phyloP scores from a whole-genome alignment of 176 grass and related monocot genomes.

The Bolboschoenus planiculmis region DNA sequence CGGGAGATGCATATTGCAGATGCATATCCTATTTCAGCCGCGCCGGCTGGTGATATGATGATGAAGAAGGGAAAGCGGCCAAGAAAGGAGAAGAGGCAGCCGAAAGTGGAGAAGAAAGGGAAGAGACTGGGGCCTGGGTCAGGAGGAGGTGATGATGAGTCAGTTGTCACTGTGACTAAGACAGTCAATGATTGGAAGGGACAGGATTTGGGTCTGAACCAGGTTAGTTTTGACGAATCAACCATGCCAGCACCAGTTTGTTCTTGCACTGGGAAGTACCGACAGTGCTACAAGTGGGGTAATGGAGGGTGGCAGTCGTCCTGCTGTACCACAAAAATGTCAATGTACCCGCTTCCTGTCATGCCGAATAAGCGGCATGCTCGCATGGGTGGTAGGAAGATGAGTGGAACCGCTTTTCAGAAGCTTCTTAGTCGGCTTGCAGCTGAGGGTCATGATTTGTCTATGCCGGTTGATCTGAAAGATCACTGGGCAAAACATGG shows the following conservation, averaged over 20 bases:
- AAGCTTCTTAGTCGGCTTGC: constrained; percentile 87
- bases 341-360: constrained; percentile 69
- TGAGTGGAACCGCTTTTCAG: constrained; percentile 73
- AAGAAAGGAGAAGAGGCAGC: constrained; percentile 52
- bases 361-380: constrained; percentile 86
- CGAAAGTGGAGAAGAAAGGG: constrained; percentile 54
- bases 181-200: constrained; percentile 56
- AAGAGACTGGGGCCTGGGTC: background rate
- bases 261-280: constrained; percentile 63
- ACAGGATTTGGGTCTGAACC: constrained; percentile 71
- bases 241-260: constrained; percentile 70
- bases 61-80: constrained; percentile 50
- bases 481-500: constrained; percentile 94
- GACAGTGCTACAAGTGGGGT: constrained; percentile 84
- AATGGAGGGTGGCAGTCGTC: constrained; percentile 84
- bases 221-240: constrained; percentile 57
- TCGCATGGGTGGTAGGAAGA: constrained; percentile 82
- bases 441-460: constrained; percentile 73
- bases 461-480: constrained; percentile 64
- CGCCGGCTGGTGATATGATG: constrained; percentile 14
- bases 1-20: constrained; percentile 79
- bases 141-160: constrained; percentile 42
- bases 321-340: constrained; percentile 81
- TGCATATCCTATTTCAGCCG: constrained; percentile 61
- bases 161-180: constrained; percentile 40